Evolutionary conservation across 768 basidiomycete genomes (phyloP).

Genomic region (Pholiota conissans): DNA sequence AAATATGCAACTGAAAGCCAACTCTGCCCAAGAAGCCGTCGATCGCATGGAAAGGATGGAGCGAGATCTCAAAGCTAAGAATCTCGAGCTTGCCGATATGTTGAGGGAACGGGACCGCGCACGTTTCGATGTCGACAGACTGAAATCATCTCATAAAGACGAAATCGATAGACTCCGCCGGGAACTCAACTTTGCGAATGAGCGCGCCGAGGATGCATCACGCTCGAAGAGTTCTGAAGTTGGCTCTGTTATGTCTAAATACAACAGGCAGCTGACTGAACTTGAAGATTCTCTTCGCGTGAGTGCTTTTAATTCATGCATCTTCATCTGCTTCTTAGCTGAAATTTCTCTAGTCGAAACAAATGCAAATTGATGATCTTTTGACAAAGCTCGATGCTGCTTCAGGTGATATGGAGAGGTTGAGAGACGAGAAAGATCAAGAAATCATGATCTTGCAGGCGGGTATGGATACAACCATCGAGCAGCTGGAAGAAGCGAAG

Average conservation of each 20-base stretch:
- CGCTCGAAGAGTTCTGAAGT: slow-evolving; percentile 94
- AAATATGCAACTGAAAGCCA: slow-evolving; percentile 95
- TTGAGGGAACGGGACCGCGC: slow-evolving; percentile 95
- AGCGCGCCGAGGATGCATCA: slow-evolving; percentile 93
- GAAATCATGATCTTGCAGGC: slow-evolving; percentile 96
- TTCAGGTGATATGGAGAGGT: slow-evolving; percentile 70
- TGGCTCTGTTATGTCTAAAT: slow-evolving; percentile 83
- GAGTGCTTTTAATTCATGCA: slow-evolving; percentile 23
- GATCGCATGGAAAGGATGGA: slow-evolving; percentile 99
- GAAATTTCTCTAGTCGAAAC: slow-evolving; percentile 67
- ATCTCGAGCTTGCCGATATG: slow-evolving; percentile 98
- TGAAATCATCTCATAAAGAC: slow-evolving; percentile 93
- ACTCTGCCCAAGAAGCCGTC: slow-evolving; percentile 96
- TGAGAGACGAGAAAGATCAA: slow-evolving; percentile 95
- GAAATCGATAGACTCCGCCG: slow-evolving; percentile 90
- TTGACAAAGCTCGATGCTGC: slow-evolving; percentile 78
- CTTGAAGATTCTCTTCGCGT: slow-evolving; percentile 95
- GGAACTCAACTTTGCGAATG: slow-evolving; percentile 92
- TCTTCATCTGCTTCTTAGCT: slow-evolving; percentile 5
- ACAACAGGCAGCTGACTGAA: slow-evolving; percentile 94
- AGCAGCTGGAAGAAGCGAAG: slow-evolving; percentile 83
- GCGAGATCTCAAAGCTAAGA: slow-evolving; percentile 97
- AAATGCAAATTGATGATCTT: slow-evolving; percentile 94
- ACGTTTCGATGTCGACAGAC: slow-evolving; percentile 90
- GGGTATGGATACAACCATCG: slow-evolving; percentile 90